phyloP scores from a whole-genome alignment of 352 stramenopile genomes.

The Ophiocytium majus region DNA sequence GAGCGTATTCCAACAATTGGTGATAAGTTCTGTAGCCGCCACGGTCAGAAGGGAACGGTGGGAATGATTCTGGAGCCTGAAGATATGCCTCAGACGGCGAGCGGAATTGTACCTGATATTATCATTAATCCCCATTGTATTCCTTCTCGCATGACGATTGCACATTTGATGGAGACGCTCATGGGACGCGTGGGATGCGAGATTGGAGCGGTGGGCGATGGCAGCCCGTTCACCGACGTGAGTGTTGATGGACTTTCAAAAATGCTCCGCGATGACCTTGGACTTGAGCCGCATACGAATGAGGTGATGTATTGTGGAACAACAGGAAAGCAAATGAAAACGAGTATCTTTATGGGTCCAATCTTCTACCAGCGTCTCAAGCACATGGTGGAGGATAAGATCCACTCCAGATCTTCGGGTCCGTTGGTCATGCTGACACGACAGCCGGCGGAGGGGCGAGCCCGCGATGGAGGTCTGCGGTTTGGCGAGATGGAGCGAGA shows the following conservation, averaged over 20 bases:
- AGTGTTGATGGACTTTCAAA: not conserved
- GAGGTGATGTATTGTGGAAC: conserved; percentile 98
- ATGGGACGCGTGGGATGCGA: conserved; percentile 95
- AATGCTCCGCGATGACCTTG: conserved; percentile 82
- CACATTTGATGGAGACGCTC: conserved; percentile 98
- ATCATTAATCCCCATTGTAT: conserved; percentile 99
- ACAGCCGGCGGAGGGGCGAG: conserved; percentile 98
- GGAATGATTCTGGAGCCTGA: conserved; percentile 97
- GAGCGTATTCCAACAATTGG: conserved; percentile 96
- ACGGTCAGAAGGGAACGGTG: conserved; percentile 99
- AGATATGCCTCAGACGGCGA: conserved; percentile 99
- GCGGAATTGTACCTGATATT: conserved; percentile 95
- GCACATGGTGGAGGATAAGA: conserved; percentile 99
- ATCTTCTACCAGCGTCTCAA: conserved; percentile 99
- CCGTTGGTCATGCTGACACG: conserved; percentile 97
- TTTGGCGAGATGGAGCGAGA: conserved; percentile 99
- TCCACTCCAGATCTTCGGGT: conserved; percentile 93
- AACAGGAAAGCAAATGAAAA: conserved; percentile 95
- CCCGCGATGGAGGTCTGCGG: conserved; percentile 97
- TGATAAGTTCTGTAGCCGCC: conserved; percentile 97
- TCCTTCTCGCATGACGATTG: conserved; percentile 91
- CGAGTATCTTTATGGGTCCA: conserved; percentile 99
- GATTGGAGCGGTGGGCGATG: no score
- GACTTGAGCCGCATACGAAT: no score
- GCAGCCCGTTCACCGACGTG: not conserved